Conservation (phyloP, 1,284 basidiomycete genomes). For the Exobasidium rhododendri region DNA sequence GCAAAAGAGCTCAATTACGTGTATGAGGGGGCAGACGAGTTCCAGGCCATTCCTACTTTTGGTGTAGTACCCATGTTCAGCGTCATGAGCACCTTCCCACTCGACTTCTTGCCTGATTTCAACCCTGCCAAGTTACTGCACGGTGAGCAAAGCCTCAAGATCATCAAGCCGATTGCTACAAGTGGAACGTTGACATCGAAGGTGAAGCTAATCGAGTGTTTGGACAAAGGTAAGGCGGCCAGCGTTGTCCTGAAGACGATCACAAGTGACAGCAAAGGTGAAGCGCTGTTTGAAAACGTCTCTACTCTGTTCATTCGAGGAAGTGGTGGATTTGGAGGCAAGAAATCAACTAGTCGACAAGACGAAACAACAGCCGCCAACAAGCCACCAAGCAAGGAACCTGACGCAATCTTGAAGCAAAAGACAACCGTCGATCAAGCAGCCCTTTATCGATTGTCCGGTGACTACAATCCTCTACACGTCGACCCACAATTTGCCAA, state of each 20-base stretch:
- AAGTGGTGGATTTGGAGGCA: constrained; percentile 90
- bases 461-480: constrained; percentile 88
- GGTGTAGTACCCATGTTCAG: constrained; percentile 90
- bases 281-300: constrained; percentile 87
- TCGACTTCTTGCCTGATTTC: constrained; percentile 90
- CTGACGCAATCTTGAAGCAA: constrained; percentile 47
- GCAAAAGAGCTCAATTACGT: constrained; percentile 87
- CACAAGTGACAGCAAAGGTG: constrained; percentile 62
- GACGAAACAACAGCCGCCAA: constrained; percentile 84
- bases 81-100: constrained; percentile 52
- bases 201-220: constrained; percentile 70
- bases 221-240: constrained; percentile 59
- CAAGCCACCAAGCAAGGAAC: constrained; percentile 63
- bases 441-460: constrained; percentile 76
- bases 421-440: constrained; percentile 58
- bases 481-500: constrained; percentile 90
- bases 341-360: constrained; percentile 79
- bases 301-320: constrained; percentile 90
- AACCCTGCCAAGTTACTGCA: constrained; percentile 94
- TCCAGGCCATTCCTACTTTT: constrained; percentile 84
- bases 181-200: constrained; percentile 80
- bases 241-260: constrained; percentile 33
- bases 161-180: constrained; percentile 69
- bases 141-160: constrained; percentile 87
- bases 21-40: constrained; percentile 83